Conservation (phyloP, 768 basidiomycete genomes). For the Termitomyces sp. region DNA sequence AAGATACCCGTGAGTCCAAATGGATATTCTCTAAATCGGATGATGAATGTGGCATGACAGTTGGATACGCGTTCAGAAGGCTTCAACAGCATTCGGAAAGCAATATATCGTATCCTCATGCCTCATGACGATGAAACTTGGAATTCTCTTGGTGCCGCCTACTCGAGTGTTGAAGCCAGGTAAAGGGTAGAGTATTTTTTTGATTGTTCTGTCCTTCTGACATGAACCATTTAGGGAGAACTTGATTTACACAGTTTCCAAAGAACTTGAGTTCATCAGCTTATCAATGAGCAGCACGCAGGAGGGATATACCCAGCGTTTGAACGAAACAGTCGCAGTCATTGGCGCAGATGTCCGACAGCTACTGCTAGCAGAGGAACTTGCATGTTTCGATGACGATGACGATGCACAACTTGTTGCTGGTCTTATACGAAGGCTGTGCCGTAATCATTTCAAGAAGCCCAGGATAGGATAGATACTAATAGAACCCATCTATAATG, state of each 20-base stretch:
- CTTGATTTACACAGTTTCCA: constrained; percentile 35
- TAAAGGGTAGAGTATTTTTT: background rate
- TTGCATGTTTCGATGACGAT: constrained; percentile 20
- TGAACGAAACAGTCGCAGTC: constrained; percentile 23
- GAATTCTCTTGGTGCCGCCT: constrained; percentile 6
- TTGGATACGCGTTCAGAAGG: constrained; percentile 25
- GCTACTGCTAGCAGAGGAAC: constrained; percentile 11
- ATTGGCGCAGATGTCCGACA: constrained; percentile 26
- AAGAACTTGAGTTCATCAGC: constrained; percentile 39
- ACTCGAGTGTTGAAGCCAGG: constrained; percentile 7
- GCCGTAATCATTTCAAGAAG: background rate
- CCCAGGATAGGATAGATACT: background rate
- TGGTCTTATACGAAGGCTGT: constrained; percentile 23
- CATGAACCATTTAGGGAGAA: constrained; percentile 26
- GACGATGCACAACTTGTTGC: constrained; percentile 36
- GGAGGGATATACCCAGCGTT: constrained; percentile 40
- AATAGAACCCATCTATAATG: background rate
- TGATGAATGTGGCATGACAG: constrained; percentile 22
- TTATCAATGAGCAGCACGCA: constrained; percentile 45
- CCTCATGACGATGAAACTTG: constrained; percentile 21
- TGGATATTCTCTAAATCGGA: background rate
- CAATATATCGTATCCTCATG: constrained; percentile 31
- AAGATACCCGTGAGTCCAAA: constrained; percentile 32
- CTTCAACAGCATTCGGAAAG: constrained; percentile 33
- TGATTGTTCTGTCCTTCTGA: background rate